Evolutionary conservation across 192 early-diverging fungal species (phyloP).

Genomic region (Backusella luteola): DNA sequence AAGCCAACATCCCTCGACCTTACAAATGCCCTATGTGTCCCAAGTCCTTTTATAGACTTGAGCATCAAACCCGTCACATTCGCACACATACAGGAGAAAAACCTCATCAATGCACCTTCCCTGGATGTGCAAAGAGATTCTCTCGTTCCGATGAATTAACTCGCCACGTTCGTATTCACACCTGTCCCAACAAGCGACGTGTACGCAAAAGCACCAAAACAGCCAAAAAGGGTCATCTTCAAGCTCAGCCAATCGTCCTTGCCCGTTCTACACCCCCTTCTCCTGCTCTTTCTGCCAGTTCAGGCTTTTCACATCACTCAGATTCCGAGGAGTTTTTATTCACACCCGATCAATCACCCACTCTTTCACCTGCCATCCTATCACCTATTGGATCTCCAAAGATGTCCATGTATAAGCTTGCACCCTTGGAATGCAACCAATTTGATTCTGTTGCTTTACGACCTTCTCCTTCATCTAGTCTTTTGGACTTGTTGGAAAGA

Average conservation of each 20-base stretch:
- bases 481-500: constrained; percentile 18
- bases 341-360: constrained; percentile 19
- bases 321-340: constrained; percentile 24
- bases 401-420: constrained; percentile 18
- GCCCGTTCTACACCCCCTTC: constrained; percentile 15
- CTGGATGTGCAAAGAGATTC: constrained; percentile 77
- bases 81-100: constrained; percentile 87
- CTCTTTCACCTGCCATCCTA: constrained; percentile 10
- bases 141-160: constrained; percentile 81
- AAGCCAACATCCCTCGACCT: constrained; percentile 50
- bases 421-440: constrained; percentile 26
- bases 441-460: not conserved
- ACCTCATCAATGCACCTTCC: constrained; percentile 75
- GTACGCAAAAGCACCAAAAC: constrained; percentile 27
- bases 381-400: constrained; percentile 24
- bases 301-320: constrained; percentile 14
- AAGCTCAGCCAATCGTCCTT: not conserved
- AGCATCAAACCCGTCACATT: constrained; percentile 85
- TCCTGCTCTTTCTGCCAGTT: constrained; percentile 15
- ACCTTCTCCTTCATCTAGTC: not conserved
- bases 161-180: constrained; percentile 53
- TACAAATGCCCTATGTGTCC: constrained; percentile 62
- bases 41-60: constrained; percentile 79
- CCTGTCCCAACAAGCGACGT: constrained; percentile 38
- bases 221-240: not conserved